Evolutionary conservation across 1,139 yeast species (phyloP).

Genomic region (Suzukiozyma palmioleophila): DNA sequence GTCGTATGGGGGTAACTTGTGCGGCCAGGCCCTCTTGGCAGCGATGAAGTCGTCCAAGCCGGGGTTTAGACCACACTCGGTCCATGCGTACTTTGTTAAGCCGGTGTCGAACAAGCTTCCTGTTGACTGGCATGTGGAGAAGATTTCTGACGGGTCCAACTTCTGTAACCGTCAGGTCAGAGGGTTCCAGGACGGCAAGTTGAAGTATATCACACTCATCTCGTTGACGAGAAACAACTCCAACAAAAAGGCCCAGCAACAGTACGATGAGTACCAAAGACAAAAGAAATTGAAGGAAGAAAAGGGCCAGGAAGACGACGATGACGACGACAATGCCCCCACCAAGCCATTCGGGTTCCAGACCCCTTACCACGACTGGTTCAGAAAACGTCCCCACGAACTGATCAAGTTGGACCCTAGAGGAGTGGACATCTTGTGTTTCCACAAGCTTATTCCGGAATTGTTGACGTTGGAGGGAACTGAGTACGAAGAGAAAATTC

Average conservation of each 20-base stretch:
- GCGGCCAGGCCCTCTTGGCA: slow-evolving; percentile 34
- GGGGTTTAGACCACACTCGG: slow-evolving; percentile 34
- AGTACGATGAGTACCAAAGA: slow-evolving; percentile 22
- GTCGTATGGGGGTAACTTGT: slow-evolving; percentile 33
- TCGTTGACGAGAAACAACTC: slow-evolving; percentile 44
- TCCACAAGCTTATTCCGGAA: slow-evolving; percentile 40
- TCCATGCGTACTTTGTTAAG: slow-evolving; percentile 31
- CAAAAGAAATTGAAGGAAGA: slow-evolving; percentile 14
- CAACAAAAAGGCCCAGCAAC: slow-evolving; percentile 15
- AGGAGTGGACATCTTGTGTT: slow-evolving; percentile 17
- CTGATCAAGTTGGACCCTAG: slow-evolving; percentile 15
- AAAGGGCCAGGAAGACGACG: slow-evolving; percentile 25
- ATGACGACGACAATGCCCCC: slow-evolving; percentile 19
- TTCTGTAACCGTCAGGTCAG: slow-evolving; percentile 57
- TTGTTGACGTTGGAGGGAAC: slow-evolving; percentile 23
- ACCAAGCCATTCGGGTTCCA: slow-evolving; percentile 36
- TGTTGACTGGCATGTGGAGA: slow-evolving; percentile 32
- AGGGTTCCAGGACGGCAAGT: slow-evolving; percentile 48
- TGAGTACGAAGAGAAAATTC: slow-evolving; percentile 20
- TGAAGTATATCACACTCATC: slow-evolving; percentile 51
- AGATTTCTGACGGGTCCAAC: slow-evolving; percentile 50
- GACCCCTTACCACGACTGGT: slow-evolving; percentile 32
- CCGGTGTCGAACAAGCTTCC: slow-evolving; percentile 17
- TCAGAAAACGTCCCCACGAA: slow-evolving; percentile 16
- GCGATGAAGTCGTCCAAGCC: slow-evolving; percentile 24